Evolutionary conservation across 345 rosid species (phyloP), one percentile per base, ranked within the genome.

Genomic region (Eutrema heterophyllum): DNA sequence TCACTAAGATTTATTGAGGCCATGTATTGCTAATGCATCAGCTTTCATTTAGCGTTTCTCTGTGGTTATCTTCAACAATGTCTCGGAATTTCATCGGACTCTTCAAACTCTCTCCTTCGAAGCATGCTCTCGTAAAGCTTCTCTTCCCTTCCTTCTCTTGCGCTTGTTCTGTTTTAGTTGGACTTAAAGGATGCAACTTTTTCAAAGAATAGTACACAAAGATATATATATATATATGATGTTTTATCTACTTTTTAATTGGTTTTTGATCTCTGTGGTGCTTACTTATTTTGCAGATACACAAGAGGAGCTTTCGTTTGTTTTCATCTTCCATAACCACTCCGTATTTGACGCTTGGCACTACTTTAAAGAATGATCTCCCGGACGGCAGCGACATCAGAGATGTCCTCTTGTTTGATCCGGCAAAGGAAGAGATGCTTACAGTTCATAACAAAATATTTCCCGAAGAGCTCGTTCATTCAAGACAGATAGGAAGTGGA

Each of bases 361-460:
- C 74, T 70, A 46, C 27, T 2, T 5, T 58, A 12, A 57, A 35
- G 29, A 58, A 35, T 10, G 16, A 57, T 58, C 45, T 57, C 0
- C 66, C 66, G 0, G 66, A 70, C 26, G 74, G 66, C 9, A 57
- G 56, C 26, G 21, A 58, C 8, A 40, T 58, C 27, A 70, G 57
- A 70, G 57, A 58, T 9, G 5, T 70, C 57, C 26, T 58, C 4
- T 70, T 70, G 55, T 70, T 70, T 5, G 65, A 70, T 58, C 74
- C 74, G 12, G 10, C 66, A 8, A 70, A 46, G 5, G 66, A 70
- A 70, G 66, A 70, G 48, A 59, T 58, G 48, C 38, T 70, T n/a
- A 70, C 66, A 21, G 27, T 70, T 18, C 4, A 56, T 2, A n/a
- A 45, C 57, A 70, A 57, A 70, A 46, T 57, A 11, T 45, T 57